These are phyloP conservation scores for Ilex aquifolium DNA, from an alignment of 257 asterid species.

Conservation along the genomic window DNA sequence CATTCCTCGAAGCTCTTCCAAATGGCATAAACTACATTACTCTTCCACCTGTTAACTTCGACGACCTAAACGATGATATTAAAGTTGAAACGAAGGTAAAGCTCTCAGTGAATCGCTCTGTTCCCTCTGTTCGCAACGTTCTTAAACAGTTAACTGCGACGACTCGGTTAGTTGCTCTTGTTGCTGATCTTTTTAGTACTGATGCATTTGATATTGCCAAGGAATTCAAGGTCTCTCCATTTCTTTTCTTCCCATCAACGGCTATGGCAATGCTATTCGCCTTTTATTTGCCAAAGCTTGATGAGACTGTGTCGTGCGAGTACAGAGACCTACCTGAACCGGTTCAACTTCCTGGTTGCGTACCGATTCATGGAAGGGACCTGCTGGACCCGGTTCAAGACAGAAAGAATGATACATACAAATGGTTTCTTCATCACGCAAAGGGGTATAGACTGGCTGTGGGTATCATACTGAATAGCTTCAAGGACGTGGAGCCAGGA, in stretches of 20 bases:
- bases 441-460: constrained; percentile 50
- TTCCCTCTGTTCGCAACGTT: constrained; percentile 31
- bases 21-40: constrained; percentile 1
- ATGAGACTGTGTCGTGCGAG: constrained; percentile 36
- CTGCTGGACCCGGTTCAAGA: constrained; percentile 62
- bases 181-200: constrained; percentile 72
- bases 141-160: constrained; percentile 15
- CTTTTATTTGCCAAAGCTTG: constrained; percentile 46
- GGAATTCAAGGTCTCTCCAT: constrained; percentile 36
- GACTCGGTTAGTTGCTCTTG: constrained; percentile 36
- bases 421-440: constrained; percentile 40
- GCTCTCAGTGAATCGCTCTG: constrained; percentile 55
- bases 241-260: constrained; percentile 49
- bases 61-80: constrained; percentile 36
- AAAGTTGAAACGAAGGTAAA: constrained; percentile 50
- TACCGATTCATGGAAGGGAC: constrained; percentile 52
- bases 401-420: constrained; percentile 50
- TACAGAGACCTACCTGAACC: constrained; percentile 46
- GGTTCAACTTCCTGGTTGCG: constrained; percentile 52
- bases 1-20: constrained; percentile 53
- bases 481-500: constrained; percentile 57
- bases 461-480: constrained; percentile 53
- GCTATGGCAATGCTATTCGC: constrained; percentile 50
- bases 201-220: constrained; percentile 56
- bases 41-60: constrained; percentile 47